These are phyloP conservation scores for Linnemannia schmuckeri DNA, from an alignment of 192 early-diverging fungal genomes.

Conservation along the genomic window DNA sequence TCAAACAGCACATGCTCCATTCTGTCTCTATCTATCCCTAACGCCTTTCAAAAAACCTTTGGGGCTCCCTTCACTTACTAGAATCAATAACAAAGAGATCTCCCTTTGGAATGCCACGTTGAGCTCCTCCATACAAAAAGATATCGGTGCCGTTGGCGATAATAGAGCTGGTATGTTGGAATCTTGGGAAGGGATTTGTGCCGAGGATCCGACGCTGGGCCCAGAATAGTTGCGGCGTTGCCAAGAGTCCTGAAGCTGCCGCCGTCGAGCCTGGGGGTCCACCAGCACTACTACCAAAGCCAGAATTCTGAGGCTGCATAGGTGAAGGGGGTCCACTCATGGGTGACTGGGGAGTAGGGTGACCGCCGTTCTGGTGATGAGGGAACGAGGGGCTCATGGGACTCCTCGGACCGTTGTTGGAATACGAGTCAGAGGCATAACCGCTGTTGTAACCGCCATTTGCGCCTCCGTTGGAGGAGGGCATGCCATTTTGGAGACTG, in stretches of 20 bases:
- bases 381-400: constrained; percentile 35
- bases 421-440: neutral
- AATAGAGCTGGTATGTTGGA: constrained; percentile 43
- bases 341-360: neutral
- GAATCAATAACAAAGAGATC: constrained; percentile 55
- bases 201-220: constrained; percentile 50
- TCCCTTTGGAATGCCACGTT: constrained; percentile 42
- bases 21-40: no score
- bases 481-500: constrained; percentile 18
- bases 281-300: neutral
- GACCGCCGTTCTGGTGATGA: neutral
- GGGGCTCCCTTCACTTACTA: constrained; percentile 19
- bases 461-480: neutral
- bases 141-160: constrained; percentile 46
- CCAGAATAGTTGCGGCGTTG: constrained; percentile 48
- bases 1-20: neutral
- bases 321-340: constrained; percentile 30
- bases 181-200: constrained; percentile 50
- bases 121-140: constrained; percentile 44
- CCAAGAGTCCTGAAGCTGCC: neutral
- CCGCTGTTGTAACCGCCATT: constrained; percentile 6
- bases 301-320: neutral
- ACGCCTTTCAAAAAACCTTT: no score
- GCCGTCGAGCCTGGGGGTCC: constrained; percentile 7
- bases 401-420: constrained; percentile 18